A percentile compares a stretch with the other conserved stretches of the same genome.
These are phyloP conservation scores for Pelargonium nanum DNA, from an alignment of 345 rosid species.

Conservation along the genomic window DNA sequence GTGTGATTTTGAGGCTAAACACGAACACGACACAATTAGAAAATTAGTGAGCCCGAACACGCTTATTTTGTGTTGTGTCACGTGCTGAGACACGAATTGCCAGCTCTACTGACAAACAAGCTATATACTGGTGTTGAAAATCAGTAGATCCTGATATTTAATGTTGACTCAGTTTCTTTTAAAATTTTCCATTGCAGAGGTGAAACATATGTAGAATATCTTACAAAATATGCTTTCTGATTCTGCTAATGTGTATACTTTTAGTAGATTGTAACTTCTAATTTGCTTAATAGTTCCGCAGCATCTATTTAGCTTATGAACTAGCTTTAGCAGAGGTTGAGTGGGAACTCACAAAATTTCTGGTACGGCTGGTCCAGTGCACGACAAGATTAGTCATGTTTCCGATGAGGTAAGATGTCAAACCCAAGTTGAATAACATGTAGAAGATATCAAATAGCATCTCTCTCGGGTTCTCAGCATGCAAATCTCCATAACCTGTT, in stretches of 20 bases:
- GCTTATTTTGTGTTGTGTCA: too few species aligned
- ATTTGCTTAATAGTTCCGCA: background rate
- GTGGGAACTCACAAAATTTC: constrained; percentile 59
- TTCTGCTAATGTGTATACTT: background rate
- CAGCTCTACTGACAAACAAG: background rate
- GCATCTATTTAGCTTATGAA: background rate
- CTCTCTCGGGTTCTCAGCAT: constrained; percentile 74
- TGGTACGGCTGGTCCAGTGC: constrained; percentile 86
- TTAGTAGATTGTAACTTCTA: background rate
- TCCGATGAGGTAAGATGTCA: constrained; percentile 87
- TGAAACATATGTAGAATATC: too few species aligned
- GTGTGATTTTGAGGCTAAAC: too few species aligned
- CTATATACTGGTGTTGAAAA: background rate
- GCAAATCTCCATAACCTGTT: constrained; percentile 91
- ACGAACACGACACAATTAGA: too few species aligned
- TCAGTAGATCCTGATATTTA: background rate
- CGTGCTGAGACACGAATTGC: too few species aligned
- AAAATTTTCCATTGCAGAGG: background rate
- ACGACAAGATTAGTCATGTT: constrained; percentile 98
- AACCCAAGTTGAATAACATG: constrained; percentile 86
- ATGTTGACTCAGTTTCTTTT: background rate
- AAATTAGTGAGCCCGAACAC: too few species aligned
- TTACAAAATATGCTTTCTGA: background rate
- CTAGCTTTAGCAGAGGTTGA: constrained; percentile 1
- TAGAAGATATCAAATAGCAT: constrained; percentile 84